phyloP scores from a whole-genome alignment of 805 yeast species.

The Saccharomyces cerevisiae region DNA sequence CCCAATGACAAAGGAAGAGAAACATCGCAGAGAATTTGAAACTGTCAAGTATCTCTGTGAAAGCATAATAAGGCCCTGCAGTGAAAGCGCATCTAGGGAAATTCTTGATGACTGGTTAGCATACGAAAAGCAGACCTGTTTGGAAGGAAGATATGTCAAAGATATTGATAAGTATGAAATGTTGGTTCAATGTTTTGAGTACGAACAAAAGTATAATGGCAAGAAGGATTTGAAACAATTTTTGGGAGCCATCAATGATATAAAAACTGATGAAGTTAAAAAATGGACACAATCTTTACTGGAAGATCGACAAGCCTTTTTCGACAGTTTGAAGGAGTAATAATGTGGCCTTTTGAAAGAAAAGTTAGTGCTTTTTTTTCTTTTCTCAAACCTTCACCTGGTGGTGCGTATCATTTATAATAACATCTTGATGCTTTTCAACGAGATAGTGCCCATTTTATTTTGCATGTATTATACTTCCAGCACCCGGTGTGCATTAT shows the following conservation, averaged over 20 bases:
- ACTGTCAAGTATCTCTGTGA: slow-evolving; percentile 60
- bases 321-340: background rate
- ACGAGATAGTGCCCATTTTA: background rate
- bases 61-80: slow-evolving; percentile 51
- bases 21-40: slow-evolving; percentile 68
- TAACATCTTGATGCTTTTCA: background rate
- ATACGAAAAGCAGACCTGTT: slow-evolving; percentile 73
- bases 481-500: background rate
- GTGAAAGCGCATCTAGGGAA: slow-evolving; percentile 51
- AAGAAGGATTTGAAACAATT: slow-evolving; percentile 59
- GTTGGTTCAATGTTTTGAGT: slow-evolving; percentile 72
- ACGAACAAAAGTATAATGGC: slow-evolving; percentile 57
- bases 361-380: too few relatives aligned
- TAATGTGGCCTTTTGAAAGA: background rate
- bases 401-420: background rate
- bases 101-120: slow-evolving; percentile 73
- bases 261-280: slow-evolving; percentile 63
- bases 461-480: background rate
- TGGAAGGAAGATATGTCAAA: slow-evolving; percentile 83
- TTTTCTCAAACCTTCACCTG: too few relatives aligned
- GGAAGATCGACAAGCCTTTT: slow-evolving; percentile 33
- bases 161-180: slow-evolving; percentile 89
- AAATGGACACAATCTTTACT: slow-evolving; percentile 59
- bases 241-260: slow-evolving; percentile 48
- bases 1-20: slow-evolving; percentile 63